A percentile compares a stretch with the other conserved stretches of the same genome.
Conservation (phyloP, 2,329 filamentous ascomycete genomes). For the Didymella pinodella region DNA sequence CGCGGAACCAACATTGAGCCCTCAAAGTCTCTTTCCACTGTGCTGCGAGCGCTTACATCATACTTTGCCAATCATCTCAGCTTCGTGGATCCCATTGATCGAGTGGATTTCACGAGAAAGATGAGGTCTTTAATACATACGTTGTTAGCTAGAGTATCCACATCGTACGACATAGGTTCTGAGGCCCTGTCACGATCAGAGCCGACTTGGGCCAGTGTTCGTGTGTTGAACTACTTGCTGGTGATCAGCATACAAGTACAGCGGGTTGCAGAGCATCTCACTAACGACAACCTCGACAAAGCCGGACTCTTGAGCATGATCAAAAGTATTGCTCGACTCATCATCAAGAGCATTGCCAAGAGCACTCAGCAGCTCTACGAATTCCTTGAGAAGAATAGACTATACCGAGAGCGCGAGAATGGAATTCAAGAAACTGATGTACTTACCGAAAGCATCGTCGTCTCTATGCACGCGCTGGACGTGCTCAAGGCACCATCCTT, state of each 20-base stretch:
- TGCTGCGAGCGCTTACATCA: conserved; percentile 57
- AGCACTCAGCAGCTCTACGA: conserved; percentile 50
- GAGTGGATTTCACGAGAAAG: conserved; percentile 56
- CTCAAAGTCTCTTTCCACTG: conserved; percentile 22
- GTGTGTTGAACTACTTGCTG: conserved; percentile 40
- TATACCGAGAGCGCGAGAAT: conserved; percentile 52
- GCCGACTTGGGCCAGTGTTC: conserved; percentile 13
- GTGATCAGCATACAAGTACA: conserved; percentile 42
- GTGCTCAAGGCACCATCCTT: conserved; percentile 37
- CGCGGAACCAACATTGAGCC: background rate
- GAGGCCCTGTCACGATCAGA: background rate
- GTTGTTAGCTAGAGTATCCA: conserved; percentile 31
- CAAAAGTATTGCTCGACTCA: conserved; percentile 45
- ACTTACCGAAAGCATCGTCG: conserved; percentile 57
- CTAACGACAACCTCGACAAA: conserved; percentile 23
- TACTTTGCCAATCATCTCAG: conserved; percentile 60
- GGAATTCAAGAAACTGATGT: conserved; percentile 58
- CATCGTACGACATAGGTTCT: background rate
- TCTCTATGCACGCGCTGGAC: conserved; percentile 56
- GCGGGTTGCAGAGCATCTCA: conserved; percentile 42
- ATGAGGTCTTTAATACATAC: conserved; percentile 53
- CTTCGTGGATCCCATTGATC: conserved; percentile 64
- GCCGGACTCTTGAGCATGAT: conserved; percentile 42
- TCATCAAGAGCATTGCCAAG: conserved; percentile 47
- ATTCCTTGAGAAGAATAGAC: conserved; percentile 58